Evolutionary conservation across 164 flowering plant species (phyloP).

Genomic region (Nymphaea colorata): DNA sequence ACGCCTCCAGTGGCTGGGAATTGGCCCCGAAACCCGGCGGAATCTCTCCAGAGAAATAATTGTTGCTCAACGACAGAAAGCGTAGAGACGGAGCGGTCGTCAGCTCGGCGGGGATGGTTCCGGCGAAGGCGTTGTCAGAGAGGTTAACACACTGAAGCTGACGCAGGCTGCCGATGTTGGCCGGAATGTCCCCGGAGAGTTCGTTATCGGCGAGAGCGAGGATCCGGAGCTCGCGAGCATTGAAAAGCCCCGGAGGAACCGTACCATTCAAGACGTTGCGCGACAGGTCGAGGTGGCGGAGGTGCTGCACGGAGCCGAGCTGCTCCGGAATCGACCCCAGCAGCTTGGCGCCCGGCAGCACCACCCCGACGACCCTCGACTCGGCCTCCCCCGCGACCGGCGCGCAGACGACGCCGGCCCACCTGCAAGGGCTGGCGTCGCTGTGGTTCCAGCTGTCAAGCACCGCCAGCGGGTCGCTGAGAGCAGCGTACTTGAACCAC

Average conservation of each 20-base stretch:
- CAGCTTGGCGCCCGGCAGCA: conserved; percentile 53
- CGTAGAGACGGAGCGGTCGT: conserved; percentile 31
- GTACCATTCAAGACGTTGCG: conserved; percentile 78
- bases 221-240: conserved; percentile 36
- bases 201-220: conserved; percentile 59
- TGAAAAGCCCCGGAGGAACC: conserved; percentile 30
- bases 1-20: conserved; percentile 12
- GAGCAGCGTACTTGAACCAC: conserved; percentile 57
- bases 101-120: conserved; percentile 41
- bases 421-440: conserved; percentile 65
- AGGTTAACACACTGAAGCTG: conserved; percentile 57
- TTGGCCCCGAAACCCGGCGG: conserved; percentile 27
- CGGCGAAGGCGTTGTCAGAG: conserved; percentile 69
- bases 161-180: conserved; percentile 16
- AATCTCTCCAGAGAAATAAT: conserved; percentile 45
- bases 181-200: conserved; percentile 59
- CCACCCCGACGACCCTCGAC: conserved; percentile 34
- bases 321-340: conserved; percentile 53
- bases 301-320: conserved; percentile 44
- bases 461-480: conserved; percentile 46
- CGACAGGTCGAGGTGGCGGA: conserved; percentile 59
- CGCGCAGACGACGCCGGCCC: conserved; percentile 65
- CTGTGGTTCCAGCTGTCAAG: conserved; percentile 48
- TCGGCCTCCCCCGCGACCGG: conserved; percentile 2
- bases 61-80: conserved; percentile 41